Percentiles rank a stretch among this genome's conserved stretches.
Evolutionary conservation across 345 rosid genomes (phyloP).

Genomic region (Physaria fendleri): DNA sequence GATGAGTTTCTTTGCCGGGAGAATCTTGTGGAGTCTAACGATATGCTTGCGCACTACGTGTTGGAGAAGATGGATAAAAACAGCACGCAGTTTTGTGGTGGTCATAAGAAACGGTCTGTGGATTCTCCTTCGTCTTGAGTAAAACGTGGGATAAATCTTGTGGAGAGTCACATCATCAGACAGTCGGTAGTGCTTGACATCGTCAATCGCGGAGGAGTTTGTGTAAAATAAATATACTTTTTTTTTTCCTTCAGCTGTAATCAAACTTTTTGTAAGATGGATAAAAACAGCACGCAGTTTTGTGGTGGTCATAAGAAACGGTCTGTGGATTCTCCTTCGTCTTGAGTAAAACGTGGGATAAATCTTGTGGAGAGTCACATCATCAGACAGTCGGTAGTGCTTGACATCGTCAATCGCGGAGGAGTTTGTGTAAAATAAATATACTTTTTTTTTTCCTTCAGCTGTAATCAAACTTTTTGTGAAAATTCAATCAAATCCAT

Average conservation of each 20-base stretch:
- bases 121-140: constrained; percentile 22
- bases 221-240: constrained; percentile 8
- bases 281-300: constrained; percentile 39
- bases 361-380: neutral
- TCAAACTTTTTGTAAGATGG: too few species aligned
- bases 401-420: constrained; percentile 19
- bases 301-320: constrained; percentile 24
- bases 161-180: neutral
- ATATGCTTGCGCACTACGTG: constrained; percentile 78
- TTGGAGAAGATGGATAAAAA: constrained; percentile 70
- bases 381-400: constrained; percentile 2
- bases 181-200: constrained; percentile 3
- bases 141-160: neutral
- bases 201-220: constrained; percentile 22
- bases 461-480: too few species aligned
- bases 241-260: neutral
- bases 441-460: too few species aligned
- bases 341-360: constrained; percentile 14
- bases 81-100: constrained; percentile 29
- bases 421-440: constrained; percentile 18
- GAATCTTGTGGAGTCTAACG: constrained; percentile 60
- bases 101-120: constrained; percentile 22
- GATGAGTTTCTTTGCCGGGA: constrained; percentile 84
- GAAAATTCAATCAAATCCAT: too few species aligned
- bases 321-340: constrained; percentile 19